Evolutionary conservation across 768 basidiomycete genomes (phyloP).

Genomic region (Podaxis sp.): DNA sequence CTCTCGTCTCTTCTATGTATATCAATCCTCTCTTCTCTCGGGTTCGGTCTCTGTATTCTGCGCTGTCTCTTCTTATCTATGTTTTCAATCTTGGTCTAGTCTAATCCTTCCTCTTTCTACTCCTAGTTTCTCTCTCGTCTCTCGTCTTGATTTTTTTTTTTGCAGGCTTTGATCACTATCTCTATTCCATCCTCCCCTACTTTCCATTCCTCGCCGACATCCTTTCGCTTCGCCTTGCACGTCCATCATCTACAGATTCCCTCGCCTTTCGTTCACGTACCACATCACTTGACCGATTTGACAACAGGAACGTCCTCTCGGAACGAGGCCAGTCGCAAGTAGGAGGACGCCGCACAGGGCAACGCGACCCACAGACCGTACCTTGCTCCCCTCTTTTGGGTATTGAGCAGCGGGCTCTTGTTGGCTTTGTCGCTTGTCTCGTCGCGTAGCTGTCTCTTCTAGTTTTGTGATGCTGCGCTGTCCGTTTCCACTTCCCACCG

Average conservation of each 20-base stretch:
- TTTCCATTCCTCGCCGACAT: background rate
- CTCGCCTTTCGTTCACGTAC: background rate
- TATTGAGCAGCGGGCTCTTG: constrained; percentile 15
- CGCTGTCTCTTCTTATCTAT: constrained; percentile 22
- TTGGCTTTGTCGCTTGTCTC: background rate
- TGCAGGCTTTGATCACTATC: constrained; percentile 20
- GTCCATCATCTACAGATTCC: background rate
- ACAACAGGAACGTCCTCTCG: background rate
- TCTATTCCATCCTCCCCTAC: constrained; percentile 23
- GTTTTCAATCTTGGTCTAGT: constrained; percentile 12
- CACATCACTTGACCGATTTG: background rate
- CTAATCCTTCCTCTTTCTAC: constrained; percentile 15
- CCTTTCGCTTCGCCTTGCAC: background rate
- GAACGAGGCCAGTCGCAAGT: background rate
- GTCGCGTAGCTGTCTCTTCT: background rate
- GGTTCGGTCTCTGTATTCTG: constrained; percentile 18
- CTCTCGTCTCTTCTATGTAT: constrained; percentile 20
- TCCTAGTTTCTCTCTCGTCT: constrained; percentile 20
- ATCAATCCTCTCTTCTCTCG: constrained; percentile 15
- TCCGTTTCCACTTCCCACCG: background rate
- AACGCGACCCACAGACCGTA: constrained; percentile 7
- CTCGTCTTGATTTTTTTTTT: constrained; percentile 6
- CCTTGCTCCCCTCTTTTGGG: constrained; percentile 16
- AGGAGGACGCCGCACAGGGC: background rate
- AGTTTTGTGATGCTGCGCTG: background rate